Conservation (phyloP, 2,329 filamentous ascomycete genomes). For the Teratosphaeria pseudoeucalypti region DNA sequence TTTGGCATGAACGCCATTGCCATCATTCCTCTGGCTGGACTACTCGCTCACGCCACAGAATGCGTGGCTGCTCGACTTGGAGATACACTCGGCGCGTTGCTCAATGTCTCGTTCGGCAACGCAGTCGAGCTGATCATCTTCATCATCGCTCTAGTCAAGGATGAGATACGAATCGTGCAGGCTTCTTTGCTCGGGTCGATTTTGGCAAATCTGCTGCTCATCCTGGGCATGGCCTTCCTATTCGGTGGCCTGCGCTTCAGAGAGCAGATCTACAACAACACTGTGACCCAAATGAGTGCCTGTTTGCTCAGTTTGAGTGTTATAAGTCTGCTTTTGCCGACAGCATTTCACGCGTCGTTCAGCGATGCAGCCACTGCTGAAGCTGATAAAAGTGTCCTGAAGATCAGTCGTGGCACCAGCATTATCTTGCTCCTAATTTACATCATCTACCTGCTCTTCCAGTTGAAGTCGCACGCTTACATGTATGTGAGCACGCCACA, state of each 20-base stretch:
- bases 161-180: slow-evolving; percentile 85
- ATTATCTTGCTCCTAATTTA: slow-evolving; percentile 78
- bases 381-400: slow-evolving; percentile 35
- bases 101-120: slow-evolving; percentile 44
- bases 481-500: slow-evolving; percentile 89
- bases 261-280: slow-evolving; percentile 93
- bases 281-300: slow-evolving; percentile 91
- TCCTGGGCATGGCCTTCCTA: slow-evolving; percentile 85
- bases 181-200: slow-evolving; percentile 84
- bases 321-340: slow-evolving; percentile 78
- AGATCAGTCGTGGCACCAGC: slow-evolving; percentile 82
- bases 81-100: slow-evolving; percentile 39
- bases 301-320: slow-evolving; percentile 84
- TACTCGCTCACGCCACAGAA: slow-evolving; percentile 41
- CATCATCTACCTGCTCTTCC: slow-evolving; percentile 73
- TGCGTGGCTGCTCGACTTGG: slow-evolving; percentile 38
- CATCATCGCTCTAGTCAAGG: slow-evolving; percentile 67
- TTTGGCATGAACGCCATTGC: slow-evolving; percentile 44
- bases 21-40: slow-evolving; percentile 40
- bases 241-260: slow-evolving; percentile 75
- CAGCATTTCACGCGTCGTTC: slow-evolving; percentile 87
- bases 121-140: slow-evolving; percentile 45
- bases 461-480: slow-evolving; percentile 84
- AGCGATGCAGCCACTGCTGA: slow-evolving; percentile 21
- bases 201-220: slow-evolving; percentile 75